Evolutionary conservation across 2,329 filamentous ascomycete genomes (phyloP), one percentile per base, ranked within the genome.

Genomic region (Colletotrichum brevisporum): DNA sequence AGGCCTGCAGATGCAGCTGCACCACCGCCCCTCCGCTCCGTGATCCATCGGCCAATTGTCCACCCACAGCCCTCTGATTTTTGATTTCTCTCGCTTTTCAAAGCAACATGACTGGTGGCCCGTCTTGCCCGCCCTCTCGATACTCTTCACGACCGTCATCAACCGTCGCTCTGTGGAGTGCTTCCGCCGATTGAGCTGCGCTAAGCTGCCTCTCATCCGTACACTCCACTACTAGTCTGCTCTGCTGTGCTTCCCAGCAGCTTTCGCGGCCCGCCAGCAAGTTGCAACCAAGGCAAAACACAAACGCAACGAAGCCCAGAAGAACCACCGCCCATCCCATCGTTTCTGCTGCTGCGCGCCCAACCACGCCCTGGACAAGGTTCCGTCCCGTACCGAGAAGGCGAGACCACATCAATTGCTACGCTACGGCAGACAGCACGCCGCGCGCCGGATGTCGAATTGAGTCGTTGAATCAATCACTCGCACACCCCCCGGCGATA

Each of bases 241-340:
- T 45, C 47, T 48, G 26, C 43, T 45, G 12, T n/a, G 16, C 51
- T 18, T 36, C 56, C 27, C 50, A 31, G 57, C 26, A 51, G 18
- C 58, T 67, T 63, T 57, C 52, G 52, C 64, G 45, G 45, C 59
- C 21, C n/a, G 24, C 41, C 55, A 67, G 50, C 63, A 43, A 63
- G 58, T 39, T 15, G 18, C 36, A 59, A 24, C 21, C 41, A 50
- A 54, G 12, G 45, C 51, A n/a, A 27, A 39, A 26, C 31, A 47
- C 24, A 39, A 16, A 64, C n/a, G 41, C 53, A n/a, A 26, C 27
- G 47, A 26, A 60, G 27, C 31, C 47, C 45, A 41, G 26, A 41
- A 13, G 21, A 58, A 61, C 27, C n/a, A 50, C 39, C 48, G 16
- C 26, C 21, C 21, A 24, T 24, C 21, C 21, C 15, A 5, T 21